Base-by-base conservation (phyloP, 768 basidiomycete genomes). In the Kwoniella newhampshirensis region DNA sequence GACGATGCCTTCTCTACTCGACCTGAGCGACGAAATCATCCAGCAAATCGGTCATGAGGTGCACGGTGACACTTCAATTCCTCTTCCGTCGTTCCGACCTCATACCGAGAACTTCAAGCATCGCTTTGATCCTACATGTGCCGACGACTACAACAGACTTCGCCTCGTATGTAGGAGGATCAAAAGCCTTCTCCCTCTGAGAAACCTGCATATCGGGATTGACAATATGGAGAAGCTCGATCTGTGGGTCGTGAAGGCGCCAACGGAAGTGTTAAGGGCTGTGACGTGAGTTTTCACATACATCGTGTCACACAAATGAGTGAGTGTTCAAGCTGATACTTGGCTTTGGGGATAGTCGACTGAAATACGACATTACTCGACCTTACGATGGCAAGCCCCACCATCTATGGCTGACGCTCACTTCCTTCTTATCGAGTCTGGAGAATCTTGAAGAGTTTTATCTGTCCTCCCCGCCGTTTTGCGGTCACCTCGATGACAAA, bases 41-140 rank as follows among this genome's bases (percentile, higher is more conserved):
- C 8, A 4, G 13, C 30, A n/a, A 8, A 50, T 2, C 48, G 48
- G 23, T 25, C 11, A 32, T 37, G 32, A 27, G n/a, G 7, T 23
- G 15, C 3, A 50, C 30, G 18, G 25, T 20, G 30, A 30, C 30
- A 35, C 7, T 25, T 2, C 13, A 4, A 23, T 50, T 32, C 48
- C 48, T 5, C 32, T 50, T 35, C 35, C 48, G 18, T 32, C 48
- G 7, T 50, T 37, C 18, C n/a, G 12, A 18, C 48, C 48, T 50
- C 30, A 50, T 32, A 35, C 12, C n/a, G 48, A 8, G 20, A 32
- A 50, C 35, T 50, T 32, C 3, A 2, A 7, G 12, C 12, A 15
- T 18, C 17, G 15, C 8, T 26, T 49, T 20, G 48, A 49, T 23
- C 13, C 3, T 17, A 6, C 8, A 23, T 20, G 7, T 27, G 30